Conservation (phyloP, 176 grass and related monocot genomes). For the Oryza coarctata region DNA sequence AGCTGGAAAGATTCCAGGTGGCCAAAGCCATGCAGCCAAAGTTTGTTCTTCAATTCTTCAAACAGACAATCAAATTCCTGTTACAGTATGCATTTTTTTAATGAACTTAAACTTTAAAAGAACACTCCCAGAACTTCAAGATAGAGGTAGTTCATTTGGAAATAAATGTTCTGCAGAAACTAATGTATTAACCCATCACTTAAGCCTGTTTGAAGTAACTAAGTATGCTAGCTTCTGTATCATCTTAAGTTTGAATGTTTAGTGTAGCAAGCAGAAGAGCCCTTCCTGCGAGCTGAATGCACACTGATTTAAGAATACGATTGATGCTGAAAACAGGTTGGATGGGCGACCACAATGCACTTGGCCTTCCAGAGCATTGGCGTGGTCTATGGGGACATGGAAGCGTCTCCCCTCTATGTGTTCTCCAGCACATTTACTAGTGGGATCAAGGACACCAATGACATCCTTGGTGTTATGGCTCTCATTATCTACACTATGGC, state of each 20-base stretch:
- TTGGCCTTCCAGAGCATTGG: conserved; percentile 75
- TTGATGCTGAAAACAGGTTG: conserved; percentile 42
- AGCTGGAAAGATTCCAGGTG: conserved; percentile 42
- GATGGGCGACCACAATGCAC: conserved; percentile 51
- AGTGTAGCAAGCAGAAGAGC: neutral
- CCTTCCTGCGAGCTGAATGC: neutral
- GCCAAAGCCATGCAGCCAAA: conserved; percentile 40
- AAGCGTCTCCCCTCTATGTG: conserved; percentile 68
- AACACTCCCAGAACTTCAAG: neutral
- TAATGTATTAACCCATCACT: too few relatives aligned
- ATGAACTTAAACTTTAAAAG: neutral
- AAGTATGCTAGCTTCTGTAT: neutral
- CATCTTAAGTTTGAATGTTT: conserved; percentile 7
- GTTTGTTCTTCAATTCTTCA: conserved; percentile 38
- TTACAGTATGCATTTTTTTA: neutral
- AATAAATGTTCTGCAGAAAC: neutral
- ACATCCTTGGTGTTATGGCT: conserved; percentile 61
- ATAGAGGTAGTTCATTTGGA: neutral
- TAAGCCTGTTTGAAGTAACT: too few relatives aligned
- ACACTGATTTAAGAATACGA: conserved; percentile 18
- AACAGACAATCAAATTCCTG: neutral
- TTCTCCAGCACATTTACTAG: conserved; percentile 64
- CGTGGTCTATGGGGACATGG: conserved; percentile 73
- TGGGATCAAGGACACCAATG: conserved; percentile 52
- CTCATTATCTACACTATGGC: conserved; percentile 62